Conservation (phyloP, 2,329 filamentous ascomycete genomes). For the Colletotrichum eremochloae region DNA sequence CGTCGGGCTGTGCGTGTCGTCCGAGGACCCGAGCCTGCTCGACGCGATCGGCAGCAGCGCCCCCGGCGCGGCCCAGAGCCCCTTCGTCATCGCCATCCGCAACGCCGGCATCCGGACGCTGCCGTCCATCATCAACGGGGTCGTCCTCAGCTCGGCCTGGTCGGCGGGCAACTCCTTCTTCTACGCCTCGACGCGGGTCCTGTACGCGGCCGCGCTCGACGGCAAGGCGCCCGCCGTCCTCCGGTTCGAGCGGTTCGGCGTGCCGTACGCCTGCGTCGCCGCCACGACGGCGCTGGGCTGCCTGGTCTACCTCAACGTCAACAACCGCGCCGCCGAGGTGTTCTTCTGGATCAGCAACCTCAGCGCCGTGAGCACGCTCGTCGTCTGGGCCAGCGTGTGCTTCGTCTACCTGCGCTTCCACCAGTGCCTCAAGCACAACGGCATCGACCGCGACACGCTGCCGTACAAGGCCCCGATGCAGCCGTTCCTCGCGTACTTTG, state of each 20-base stretch:
- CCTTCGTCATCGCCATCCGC: conserved; percentile 73
- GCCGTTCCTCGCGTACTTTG: conserved; percentile 76
- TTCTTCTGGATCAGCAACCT: conserved; percentile 66
- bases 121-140: conserved; percentile 80
- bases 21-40: conserved; percentile 56
- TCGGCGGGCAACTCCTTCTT: conserved; percentile 78
- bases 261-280: conserved; percentile 35
- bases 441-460: conserved; percentile 72
- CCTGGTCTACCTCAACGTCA: conserved; percentile 74
- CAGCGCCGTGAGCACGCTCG: conserved; percentile 77
- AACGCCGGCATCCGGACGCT: conserved; percentile 76
- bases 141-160: conserved; percentile 80
- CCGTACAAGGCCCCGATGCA: conserved; percentile 76
- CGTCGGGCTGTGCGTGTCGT: conserved; percentile 63
- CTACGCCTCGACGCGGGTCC: conserved; percentile 68
- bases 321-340: conserved; percentile 58
- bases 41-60: conserved; percentile 44
- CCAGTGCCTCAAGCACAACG: conserved; percentile 73
- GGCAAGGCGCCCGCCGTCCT: conserved; percentile 70
- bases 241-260: conserved; percentile 60
- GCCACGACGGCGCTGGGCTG: conserved; percentile 70
- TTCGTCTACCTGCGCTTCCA: conserved; percentile 79
- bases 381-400: conserved; percentile 77
- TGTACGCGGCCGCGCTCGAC: conserved; percentile 72
- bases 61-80: conserved; percentile 30